A percentile compares a stretch with the other conserved stretches of the same genome.
Evolutionary conservation across 2,329 filamentous ascomycete genomes (phyloP).

Genomic region (Sclerotinia borealis): DNA sequence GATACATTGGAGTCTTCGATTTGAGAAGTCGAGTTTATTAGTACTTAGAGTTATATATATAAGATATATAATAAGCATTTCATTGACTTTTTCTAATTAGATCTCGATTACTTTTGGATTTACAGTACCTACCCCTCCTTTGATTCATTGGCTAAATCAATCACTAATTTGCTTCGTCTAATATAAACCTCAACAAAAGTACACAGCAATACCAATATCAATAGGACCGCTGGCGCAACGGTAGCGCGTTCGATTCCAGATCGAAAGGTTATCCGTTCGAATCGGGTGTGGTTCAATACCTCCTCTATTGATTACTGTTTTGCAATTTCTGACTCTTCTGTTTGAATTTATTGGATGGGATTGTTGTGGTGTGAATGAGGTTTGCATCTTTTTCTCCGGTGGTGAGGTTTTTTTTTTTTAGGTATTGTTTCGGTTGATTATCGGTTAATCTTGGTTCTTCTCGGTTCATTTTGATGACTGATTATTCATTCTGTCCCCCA

Average conservation of each 20-base stretch:
- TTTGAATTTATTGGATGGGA: background rate
- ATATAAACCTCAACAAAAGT: background rate
- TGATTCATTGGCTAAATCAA: too few relatives aligned
- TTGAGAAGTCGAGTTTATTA: too few relatives aligned
- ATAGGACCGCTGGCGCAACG: conserved; percentile 21
- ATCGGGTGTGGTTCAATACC: conserved; percentile 29
- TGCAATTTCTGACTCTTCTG: background rate
- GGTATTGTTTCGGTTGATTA: background rate
- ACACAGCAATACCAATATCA: fast-evolving
- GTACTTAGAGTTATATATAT: too few relatives aligned
- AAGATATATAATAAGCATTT: too few relatives aligned
- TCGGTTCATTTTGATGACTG: too few relatives aligned
- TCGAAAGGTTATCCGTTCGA: conserved; percentile 32
- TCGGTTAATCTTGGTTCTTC: too few relatives aligned
- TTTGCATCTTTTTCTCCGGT: too few relatives aligned
- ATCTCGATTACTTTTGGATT: too few relatives aligned
- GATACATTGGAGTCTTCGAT: too few relatives aligned
- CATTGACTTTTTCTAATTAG: too few relatives aligned
- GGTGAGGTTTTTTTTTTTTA: background rate
- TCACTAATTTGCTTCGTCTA: fast-evolving
- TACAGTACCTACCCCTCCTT: too few relatives aligned
- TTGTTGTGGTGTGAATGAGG: too few relatives aligned
- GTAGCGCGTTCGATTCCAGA: conserved; percentile 30
- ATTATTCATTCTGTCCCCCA: background rate
- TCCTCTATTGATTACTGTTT: background rate